These are phyloP conservation scores for Pugionium cornutum DNA, from an alignment of 345 rosid species.

Conservation along the genomic window DNA sequence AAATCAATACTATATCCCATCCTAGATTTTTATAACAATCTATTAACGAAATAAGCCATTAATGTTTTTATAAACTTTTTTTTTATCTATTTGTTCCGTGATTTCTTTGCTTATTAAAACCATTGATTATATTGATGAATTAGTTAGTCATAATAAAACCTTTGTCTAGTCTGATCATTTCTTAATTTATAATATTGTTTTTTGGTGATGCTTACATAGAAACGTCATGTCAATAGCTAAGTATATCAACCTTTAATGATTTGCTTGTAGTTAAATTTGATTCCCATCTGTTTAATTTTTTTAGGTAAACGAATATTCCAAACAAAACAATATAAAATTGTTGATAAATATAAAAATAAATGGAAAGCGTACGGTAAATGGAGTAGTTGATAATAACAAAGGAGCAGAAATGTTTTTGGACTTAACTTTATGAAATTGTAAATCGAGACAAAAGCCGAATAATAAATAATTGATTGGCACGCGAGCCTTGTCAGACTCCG, in stretches of 20 bases:
- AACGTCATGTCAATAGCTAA: constrained; percentile 26
- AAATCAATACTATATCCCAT: constrained; percentile 4
- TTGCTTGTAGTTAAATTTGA: constrained; percentile 20
- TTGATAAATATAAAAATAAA: constrained; percentile 1
- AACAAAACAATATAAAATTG: background rate
- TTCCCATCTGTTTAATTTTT: constrained; percentile 17
- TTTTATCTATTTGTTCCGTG: no score
- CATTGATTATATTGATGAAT: constrained; percentile 8
- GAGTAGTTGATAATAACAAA: constrained; percentile 30
- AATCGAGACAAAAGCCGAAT: constrained; percentile 27
- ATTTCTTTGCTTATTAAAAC: no score
- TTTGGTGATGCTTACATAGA: constrained; percentile 5
- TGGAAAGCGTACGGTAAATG: constrained; percentile 32
- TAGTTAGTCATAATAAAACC: background rate
- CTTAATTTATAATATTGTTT: no score
- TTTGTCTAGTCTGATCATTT: background rate
- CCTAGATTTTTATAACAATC: background rate
- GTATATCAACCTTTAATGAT: constrained; percentile 13
- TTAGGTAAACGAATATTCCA: constrained; percentile 32
- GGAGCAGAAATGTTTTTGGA: constrained; percentile 28
- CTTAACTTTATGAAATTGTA: constrained; percentile 22
- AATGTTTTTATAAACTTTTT: background rate
- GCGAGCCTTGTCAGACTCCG: constrained; percentile 38
- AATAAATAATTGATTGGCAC: constrained; percentile 37
- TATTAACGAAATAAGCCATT: background rate